A percentile compares a stretch with the other conserved stretches of the same genome.
phyloP scores from a whole-genome alignment of 163 green algal genomes.

The Botryococcus braunii region DNA sequence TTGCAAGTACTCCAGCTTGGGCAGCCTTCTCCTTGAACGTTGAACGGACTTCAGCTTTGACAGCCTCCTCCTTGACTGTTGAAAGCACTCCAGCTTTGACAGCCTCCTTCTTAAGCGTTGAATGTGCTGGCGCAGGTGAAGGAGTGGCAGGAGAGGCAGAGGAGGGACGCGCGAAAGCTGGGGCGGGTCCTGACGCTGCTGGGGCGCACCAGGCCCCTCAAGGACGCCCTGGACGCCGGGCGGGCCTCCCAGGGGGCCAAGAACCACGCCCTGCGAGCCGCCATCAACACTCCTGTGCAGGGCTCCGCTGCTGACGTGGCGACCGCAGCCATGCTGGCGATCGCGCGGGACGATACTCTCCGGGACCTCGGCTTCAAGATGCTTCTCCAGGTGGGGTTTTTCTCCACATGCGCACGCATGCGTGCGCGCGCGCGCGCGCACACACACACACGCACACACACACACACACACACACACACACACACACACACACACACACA shows the following conservation, averaged over 20 bases:
- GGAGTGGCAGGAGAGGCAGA: constrained; percentile 65
- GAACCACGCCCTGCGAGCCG: constrained; percentile 70
- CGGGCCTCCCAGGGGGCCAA: constrained; percentile 5
- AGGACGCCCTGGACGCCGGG: constrained; percentile 35
- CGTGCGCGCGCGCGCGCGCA: too few relatives aligned
- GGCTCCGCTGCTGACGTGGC: constrained; percentile 77
- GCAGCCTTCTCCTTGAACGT: too few relatives aligned
- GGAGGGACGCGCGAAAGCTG: constrained; percentile 20
- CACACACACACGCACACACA: too few relatives aligned
- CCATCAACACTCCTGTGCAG: constrained; percentile 98
- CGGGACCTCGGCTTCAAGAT: constrained; percentile 61
- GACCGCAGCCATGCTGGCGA: constrained; percentile 84
- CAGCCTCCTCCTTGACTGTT: too few relatives aligned
- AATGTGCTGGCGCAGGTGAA: constrained; percentile 21
- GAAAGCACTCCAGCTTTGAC: too few relatives aligned
- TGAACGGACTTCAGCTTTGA: too few relatives aligned
- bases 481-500: too few relatives aligned
- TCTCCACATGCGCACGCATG: too few relatives aligned
- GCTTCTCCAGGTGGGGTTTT: constrained; percentile 55
- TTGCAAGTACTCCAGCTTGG: too few relatives aligned
- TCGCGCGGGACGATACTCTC: constrained; percentile 47
- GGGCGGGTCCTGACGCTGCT: constrained; percentile 70
- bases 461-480: too few relatives aligned
- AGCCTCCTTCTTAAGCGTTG: too few relatives aligned
- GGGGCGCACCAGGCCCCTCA: constrained; percentile 72